Conservation (phyloP, 768 basidiomycete species). For the Mycena metata region DNA sequence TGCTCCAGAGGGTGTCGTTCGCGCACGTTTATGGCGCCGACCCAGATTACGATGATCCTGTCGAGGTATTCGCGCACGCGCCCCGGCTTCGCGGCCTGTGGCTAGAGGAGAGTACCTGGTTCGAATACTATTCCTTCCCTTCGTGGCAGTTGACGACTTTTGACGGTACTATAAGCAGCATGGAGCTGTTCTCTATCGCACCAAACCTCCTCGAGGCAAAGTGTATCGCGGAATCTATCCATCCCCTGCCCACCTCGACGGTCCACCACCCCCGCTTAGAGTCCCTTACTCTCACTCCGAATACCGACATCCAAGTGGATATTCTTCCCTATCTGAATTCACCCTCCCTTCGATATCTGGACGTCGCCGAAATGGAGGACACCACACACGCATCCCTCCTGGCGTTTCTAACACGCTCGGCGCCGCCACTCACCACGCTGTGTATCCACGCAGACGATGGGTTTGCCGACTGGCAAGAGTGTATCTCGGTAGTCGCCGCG, state of each 20-base stretch:
- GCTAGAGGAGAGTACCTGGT: too few species aligned
- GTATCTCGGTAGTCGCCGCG: background rate
- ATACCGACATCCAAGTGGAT: background rate
- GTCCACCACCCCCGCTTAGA: background rate
- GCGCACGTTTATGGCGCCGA: background rate
- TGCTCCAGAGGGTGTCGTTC: background rate
- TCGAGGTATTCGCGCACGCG: too few species aligned
- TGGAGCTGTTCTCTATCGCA: background rate
- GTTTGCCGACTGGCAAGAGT: conserved; percentile 1
- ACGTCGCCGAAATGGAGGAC: conserved; percentile 2
- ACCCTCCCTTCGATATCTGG: conserved; percentile 2
- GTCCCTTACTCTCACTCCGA: background rate
- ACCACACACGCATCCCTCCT: background rate
- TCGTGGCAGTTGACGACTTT: conserved; percentile 4
- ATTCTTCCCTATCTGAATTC: conserved; percentile 9
- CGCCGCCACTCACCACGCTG: background rate
- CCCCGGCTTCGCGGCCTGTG: too few species aligned
- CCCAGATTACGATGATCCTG: too few species aligned
- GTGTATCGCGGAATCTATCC: background rate
- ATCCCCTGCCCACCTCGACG: background rate
- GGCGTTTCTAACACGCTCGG: background rate
- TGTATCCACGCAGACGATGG: background rate
- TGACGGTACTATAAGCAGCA: background rate
- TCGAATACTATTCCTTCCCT: background rate
- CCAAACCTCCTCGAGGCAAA: background rate